Base-by-base conservation (phyloP, 345 rosid species). In the Stellera chamaejasme region DNA sequence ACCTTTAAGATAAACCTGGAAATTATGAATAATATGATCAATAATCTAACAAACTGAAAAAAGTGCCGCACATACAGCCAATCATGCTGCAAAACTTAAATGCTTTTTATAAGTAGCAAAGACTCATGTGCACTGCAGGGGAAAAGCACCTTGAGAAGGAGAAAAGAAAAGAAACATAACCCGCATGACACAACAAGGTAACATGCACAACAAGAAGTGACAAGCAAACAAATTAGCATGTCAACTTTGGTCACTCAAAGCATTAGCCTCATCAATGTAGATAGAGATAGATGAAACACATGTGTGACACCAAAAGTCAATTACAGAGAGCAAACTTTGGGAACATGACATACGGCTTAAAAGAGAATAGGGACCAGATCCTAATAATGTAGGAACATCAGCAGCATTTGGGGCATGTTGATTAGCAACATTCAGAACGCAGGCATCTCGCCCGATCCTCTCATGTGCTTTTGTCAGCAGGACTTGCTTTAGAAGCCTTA, bases 301-400 rank as follows among this genome's bases (percentile, higher is more conserved):
- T 3, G 39, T 8, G 4, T 32, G 8, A 32, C 39, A 32, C 39
- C 39, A 32, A 32, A 32, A 32, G 39, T 8, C 39, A 32, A 32
- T 32, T 32, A 32, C 39, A 32, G 39, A 32, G 39, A 0, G 39
- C 39, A 32, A 32, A 8, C 48, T 45, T 48, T 15, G 27, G 61
- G 61, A 56, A 61, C 52, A 54, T 49, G 57, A 75, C 90, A 39
- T 80, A 85, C 94, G 43, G 73, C 89, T 69, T 76, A 93, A 71
- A 73, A 93, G 96, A 28, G 99, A 90, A 80, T 87, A 93, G 57
- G 90, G 74, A 61, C 92, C 92, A 54, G 71, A 69, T 70, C 99
- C 99, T 74, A 93, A 51, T 60, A 93, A 76, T 26, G 99, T 89
- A 58, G 97, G 97, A 72, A 85, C 99, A 62, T 80, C 81, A 75